Base-by-base conservation (phyloP, 2,329 filamentous ascomycete species). In the Apiospora pterosperma region DNA sequence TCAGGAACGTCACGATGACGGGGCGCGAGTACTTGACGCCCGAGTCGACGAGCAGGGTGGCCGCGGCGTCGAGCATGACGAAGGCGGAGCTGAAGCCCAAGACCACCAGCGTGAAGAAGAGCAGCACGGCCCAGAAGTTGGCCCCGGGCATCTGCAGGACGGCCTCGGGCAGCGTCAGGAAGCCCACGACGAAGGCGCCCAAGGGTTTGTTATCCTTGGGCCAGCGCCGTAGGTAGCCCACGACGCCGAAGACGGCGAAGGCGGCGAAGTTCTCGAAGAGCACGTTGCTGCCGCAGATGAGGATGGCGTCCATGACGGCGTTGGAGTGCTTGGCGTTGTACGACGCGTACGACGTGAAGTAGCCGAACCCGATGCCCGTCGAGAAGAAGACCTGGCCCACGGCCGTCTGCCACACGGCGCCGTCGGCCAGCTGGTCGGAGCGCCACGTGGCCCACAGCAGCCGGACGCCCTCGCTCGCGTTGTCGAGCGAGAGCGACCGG, bases 371-470 rank as follows among this genome's bases (percentile, higher is more conserved):
- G 34, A 87, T 82, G 4, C 85, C 85, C 0, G 83, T 87, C 0
- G 83, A 85, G 74, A 87, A 87, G 73, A 88, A 87, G 58, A 87
- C 84, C 66, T 88, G 85, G 1, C 85, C 85, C 8, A 82, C 81
- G 3, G 85, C 85, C n/a, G 82, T 85, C 71, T 88, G 85, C 85
- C 85, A 88, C 1, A 88, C 80, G 0, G 77, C 78, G 0, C 84
- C 84, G 0, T 77, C 78, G 5, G 78, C 81, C 0, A 88, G 77
- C 68, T 86, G 77, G 5, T 78, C 77, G 14, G 82, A 78, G 67
- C 84, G 78, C 84, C 79, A 81, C 6, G 78, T 79, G 8, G 75
- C 77, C 70, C 78, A 80, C 63, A 79, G 78, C 0, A 87, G 77
- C 64, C 77, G 81, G 38, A 87, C 76, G 6, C 85, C 85, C 31